These are phyloP conservation scores for Suillus placidus DNA, from an alignment of 768 basidiomycete species.

Conservation along the genomic window DNA sequence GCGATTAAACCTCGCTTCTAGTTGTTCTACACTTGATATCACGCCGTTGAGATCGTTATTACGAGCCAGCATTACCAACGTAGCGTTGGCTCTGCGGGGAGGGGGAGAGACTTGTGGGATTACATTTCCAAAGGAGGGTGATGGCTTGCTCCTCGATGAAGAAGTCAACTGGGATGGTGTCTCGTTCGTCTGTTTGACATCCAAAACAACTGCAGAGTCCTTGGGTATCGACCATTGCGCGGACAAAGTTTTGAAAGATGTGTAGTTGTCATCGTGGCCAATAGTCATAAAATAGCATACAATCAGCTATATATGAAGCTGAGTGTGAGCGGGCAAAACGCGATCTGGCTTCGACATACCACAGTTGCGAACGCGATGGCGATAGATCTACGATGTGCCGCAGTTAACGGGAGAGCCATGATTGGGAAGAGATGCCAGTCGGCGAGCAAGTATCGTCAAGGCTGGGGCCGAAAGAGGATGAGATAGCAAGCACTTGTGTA, in stretches of 20 bases:
- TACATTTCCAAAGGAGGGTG: constrained; percentile 7
- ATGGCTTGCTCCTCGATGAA: not conserved
- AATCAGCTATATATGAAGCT: constrained; percentile 16
- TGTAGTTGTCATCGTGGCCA: constrained; percentile 1
- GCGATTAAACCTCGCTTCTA: constrained; percentile 63
- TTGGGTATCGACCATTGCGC: constrained; percentile 8
- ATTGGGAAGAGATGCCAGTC: not conserved
- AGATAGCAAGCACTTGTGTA: not conserved
- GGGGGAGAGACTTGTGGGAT: not conserved
- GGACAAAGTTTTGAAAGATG: constrained; percentile 11
- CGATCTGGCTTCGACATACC: constrained; percentile 17
- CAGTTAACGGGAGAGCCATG: constrained; percentile 30
- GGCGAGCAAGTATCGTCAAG: not conserved
- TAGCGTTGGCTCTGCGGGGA: constrained; percentile 54
- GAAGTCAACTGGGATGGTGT: not conserved
- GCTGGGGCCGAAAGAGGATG: not conserved
- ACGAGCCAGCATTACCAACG: constrained; percentile 56
- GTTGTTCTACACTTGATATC: constrained; percentile 50
- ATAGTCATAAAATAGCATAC: constrained; percentile 29
- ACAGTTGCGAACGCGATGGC: constrained; percentile 28
- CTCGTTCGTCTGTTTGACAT: not conserved
- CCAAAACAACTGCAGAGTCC: not conserved
- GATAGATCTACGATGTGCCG: constrained; percentile 34
- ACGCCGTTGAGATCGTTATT: constrained; percentile 50
- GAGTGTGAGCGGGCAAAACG: not conserved